phyloP scores from a whole-genome alignment of 1,284 basidiomycete genomes.

The Testicularia cyperi region DNA sequence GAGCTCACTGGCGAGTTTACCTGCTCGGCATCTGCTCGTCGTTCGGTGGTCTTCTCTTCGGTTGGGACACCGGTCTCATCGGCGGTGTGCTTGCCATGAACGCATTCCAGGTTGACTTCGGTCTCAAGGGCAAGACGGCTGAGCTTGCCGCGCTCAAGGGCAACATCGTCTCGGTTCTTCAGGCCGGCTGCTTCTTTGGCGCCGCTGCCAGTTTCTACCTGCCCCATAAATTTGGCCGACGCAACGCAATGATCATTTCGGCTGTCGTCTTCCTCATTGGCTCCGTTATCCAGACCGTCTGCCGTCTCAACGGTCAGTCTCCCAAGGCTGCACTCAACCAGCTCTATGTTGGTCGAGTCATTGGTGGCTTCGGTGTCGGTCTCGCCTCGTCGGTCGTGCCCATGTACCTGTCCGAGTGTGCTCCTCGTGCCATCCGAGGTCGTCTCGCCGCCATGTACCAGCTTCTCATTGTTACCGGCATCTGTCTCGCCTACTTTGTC shows the following conservation, averaged over 20 bases:
- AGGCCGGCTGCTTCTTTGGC: slow-evolving; percentile 54
- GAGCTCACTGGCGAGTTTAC: slow-evolving; percentile 33
- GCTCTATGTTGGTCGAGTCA: slow-evolving; percentile 50
- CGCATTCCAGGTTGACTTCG: slow-evolving; percentile 35
- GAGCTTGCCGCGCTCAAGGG: slow-evolving; percentile 41
- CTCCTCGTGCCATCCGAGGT: slow-evolving; percentile 57
- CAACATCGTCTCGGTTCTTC: slow-evolving; percentile 53
- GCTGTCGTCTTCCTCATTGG: slow-evolving; percentile 51
- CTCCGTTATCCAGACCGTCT: slow-evolving; percentile 49
- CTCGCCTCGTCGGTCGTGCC: slow-evolving; percentile 46
- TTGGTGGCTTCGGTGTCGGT: slow-evolving; percentile 35
- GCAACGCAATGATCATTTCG: slow-evolving; percentile 42
- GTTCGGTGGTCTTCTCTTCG: slow-evolving; percentile 32
- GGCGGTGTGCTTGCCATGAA: slow-evolving; percentile 30
- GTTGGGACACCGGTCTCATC: slow-evolving; percentile 38
- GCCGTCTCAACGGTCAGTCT: slow-evolving; percentile 38
- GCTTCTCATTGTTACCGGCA: slow-evolving; percentile 56
- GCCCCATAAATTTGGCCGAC: slow-evolving; percentile 51
- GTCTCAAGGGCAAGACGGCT: slow-evolving; percentile 4
- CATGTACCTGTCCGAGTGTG: slow-evolving; percentile 56
- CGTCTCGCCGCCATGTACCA: slow-evolving; percentile 62
- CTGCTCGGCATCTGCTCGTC: slow-evolving; percentile 23
- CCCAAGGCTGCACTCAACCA: slow-evolving; percentile 30
- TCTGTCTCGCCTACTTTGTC: slow-evolving; percentile 36
- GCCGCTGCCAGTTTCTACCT: slow-evolving; percentile 49